Conservation (phyloP, 1,284 basidiomycete genomes). For the Cutaneotrichosporon spelunceum region DNA sequence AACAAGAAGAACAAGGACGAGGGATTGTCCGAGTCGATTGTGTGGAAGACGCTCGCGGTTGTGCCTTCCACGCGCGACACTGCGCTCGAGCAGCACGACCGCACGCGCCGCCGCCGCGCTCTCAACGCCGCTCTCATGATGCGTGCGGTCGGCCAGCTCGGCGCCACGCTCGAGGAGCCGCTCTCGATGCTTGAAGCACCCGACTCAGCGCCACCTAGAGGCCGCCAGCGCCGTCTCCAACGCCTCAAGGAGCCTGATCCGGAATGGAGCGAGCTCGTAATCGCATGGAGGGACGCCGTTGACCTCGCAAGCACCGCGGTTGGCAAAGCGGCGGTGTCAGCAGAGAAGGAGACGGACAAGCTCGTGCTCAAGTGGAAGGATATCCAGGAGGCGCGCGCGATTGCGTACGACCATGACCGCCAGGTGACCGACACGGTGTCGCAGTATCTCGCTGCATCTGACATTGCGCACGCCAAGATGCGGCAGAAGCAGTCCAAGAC, state of each 20-base stretch:
- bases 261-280: conserved; percentile 29
- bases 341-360: conserved; percentile 3
- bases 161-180: conserved; percentile 60
- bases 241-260: conserved; percentile 61
- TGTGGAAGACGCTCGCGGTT: conserved; percentile 60
- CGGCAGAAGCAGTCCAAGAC: conserved; percentile 17
- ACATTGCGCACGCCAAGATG: conserved; percentile 13
- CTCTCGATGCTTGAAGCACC: conserved; percentile 27
- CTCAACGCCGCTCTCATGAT: conserved; percentile 32
- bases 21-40: background rate
- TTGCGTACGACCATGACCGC: conserved; percentile 20
- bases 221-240: conserved; percentile 65
- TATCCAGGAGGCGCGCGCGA: conserved; percentile 26
- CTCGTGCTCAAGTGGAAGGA: conserved; percentile 32
- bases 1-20: conserved; percentile 18
- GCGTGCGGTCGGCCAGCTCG: conserved; percentile 68
- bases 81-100: conserved; percentile 58
- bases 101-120: conserved; percentile 60
- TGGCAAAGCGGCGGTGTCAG: conserved; percentile 18
- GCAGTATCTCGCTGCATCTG: conserved; percentile 21
- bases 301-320: conserved; percentile 32
- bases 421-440: conserved; percentile 22
- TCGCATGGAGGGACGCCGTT: conserved; percentile 33
- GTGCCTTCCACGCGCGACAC: conserved; percentile 64
- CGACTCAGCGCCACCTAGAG: conserved; percentile 60